Percentiles rank a stretch among this genome's conserved stretches.
These are phyloP conservation scores for Podospora tetraspora DNA, from an alignment of 495 filamentous ascomycete species.

Conservation along the genomic window DNA sequence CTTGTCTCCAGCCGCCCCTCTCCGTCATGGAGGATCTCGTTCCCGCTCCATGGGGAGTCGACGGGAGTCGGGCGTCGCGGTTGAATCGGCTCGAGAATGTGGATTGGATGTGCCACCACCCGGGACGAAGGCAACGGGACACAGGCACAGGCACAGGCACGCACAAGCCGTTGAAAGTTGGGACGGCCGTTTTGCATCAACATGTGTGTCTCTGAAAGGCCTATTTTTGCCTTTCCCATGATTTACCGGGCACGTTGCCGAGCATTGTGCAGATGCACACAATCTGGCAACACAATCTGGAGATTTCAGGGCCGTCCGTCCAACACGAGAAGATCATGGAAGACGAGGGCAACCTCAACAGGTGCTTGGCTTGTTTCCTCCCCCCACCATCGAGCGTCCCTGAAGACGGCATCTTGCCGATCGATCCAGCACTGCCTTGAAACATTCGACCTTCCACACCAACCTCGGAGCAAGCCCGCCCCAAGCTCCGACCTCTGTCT, in stretches of 20 bases:
- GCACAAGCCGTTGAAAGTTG: background rate
- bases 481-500: background rate
- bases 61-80: background rate
- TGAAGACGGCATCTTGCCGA: conserved; percentile 14
- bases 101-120: background rate
- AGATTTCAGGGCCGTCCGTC: conserved; percentile 16
- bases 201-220: background rate
- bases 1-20: too few species aligned
- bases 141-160: background rate
- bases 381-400: background rate
- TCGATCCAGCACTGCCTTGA: conserved; percentile 12
- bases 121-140: background rate
- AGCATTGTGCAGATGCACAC: background rate
- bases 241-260: background rate
- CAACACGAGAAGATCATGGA: conserved; percentile 6
- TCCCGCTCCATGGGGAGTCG: background rate
- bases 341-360: too few species aligned
- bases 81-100: background rate
- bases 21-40: background rate
- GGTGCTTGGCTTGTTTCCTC: background rate
- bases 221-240: conserved; percentile 3
- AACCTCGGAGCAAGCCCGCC: too few species aligned
- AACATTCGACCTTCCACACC: background rate
- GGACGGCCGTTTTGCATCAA: background rate
- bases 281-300: conserved; percentile 6